Evolutionary conservation across 805 yeast species (phyloP), one percentile per base, ranked within the genome.

Genomic region (Groenewaldozyma tartarivorans): DNA sequence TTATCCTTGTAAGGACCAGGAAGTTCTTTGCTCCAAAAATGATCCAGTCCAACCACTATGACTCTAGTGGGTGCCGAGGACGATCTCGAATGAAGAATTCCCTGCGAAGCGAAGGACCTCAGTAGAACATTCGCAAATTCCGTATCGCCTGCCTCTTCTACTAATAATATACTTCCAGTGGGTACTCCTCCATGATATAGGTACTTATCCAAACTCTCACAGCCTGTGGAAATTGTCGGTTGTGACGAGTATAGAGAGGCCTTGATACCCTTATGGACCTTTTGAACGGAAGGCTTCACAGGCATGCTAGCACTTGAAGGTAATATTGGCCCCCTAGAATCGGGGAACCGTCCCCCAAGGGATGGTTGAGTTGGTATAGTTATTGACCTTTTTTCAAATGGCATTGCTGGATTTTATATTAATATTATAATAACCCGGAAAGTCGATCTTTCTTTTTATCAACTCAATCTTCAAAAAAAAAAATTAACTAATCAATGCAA

Each of bases 111-210:
- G 63, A 79, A 83, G 3, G 75, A 64, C 48, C 87, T 76, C 20
- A 78, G 57, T 29, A 90, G 48, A 7, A 84, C 77, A 4, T 86
- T 72, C 4, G 82, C 70, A 55, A 86, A 90, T 54, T 90, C 96
- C 0, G 97, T 90, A 4, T 90, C 79, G 0, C 94, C 92, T 13
- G 75, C 72, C 56, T 90, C 97, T 57, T 85, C 90, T 3, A 90
- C 56, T 11, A 88, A 57, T 30, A 87, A 55, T 4, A 82, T 70
- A 7, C 68, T 61, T 1, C 95, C 95, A 9, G 84, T 50, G 1
- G 97, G 97, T 13, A 88, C 57, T 1, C 98, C 98, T 42, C 75
- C 81, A 58, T 90, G 97, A 1, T 72, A 74, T 39, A 90, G 56
- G 3, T 84, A 60, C 48, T 69, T 74, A 58, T 90, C 97, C 18